phyloP scores from a whole-genome alignment of 2,329 filamentous ascomycete genomes.

The Calonectria ilicicola region DNA sequence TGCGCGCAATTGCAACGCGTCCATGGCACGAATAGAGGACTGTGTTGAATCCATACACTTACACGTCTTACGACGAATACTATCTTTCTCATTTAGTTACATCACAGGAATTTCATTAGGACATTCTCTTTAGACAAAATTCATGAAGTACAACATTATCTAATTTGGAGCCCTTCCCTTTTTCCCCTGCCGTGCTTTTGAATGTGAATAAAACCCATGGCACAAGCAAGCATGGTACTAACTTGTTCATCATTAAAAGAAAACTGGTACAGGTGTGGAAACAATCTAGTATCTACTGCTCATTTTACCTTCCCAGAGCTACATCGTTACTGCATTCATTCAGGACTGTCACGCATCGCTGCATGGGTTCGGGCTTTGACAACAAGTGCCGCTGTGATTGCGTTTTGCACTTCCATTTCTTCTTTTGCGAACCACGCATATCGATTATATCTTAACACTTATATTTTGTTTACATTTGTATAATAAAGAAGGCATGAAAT shows the following conservation, averaged over 20 bases:
- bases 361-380: too few species aligned
- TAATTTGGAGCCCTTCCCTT: neutral
- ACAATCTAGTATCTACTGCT: too few species aligned
- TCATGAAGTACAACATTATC: neutral
- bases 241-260: too few species aligned
- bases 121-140: conserved; percentile 10
- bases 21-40: neutral
- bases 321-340: too few species aligned
- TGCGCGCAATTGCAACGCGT: neutral
- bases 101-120: conserved; percentile 3
- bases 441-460: too few species aligned
- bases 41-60: neutral
- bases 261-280: too few species aligned
- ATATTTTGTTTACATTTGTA: neutral
- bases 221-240: neutral
- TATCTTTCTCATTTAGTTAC: neutral
- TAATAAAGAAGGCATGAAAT: neutral
- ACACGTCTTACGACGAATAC: neutral
- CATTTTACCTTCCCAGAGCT: too few species aligned
- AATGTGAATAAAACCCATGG: neutral
- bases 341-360: too few species aligned
- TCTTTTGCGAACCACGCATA: too few species aligned
- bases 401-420: too few species aligned
- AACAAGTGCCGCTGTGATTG: too few species aligned
- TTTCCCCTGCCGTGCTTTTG: neutral